Percentiles rank a stretch among this genome's conserved stretches.
Evolutionary conservation across 169 alveolate species (phyloP).

Genomic region (Plasmodium gaboni): DNA sequence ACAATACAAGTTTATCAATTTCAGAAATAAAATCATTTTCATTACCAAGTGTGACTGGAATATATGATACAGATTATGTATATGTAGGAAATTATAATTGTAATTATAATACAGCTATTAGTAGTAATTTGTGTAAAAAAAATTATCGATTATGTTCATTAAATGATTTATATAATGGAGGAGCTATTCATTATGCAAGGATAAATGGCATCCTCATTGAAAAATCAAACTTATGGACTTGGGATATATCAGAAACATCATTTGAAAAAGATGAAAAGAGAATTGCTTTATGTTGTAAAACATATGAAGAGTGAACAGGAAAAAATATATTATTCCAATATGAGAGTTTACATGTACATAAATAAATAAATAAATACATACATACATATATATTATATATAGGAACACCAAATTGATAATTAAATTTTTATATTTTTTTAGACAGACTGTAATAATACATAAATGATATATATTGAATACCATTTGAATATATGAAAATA

Average conservation of each 20-base stretch:
- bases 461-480: neutral
- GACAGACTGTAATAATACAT: neutral
- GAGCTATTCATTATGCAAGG: conserved; percentile 85
- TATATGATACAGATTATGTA: conserved; percentile 40
- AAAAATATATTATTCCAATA: no score
- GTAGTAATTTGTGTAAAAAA: conserved; percentile 78
- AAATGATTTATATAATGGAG: conserved; percentile 81
- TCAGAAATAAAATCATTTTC: conserved; percentile 62
- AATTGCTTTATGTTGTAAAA: conserved; percentile 58
- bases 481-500: no score
- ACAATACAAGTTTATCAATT: conserved; percentile 10
- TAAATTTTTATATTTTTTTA: conserved; percentile 1
- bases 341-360: no score
- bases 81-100: conserved; percentile 80
- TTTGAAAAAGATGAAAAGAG: conserved; percentile 38
- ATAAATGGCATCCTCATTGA: conserved; percentile 83
- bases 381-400: neutral
- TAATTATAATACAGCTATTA: conserved; percentile 73
- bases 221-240: conserved; percentile 81
- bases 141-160: conserved; percentile 81
- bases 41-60: conserved; percentile 39
- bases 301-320: neutral
- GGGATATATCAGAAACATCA: conserved; percentile 39
- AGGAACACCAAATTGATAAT: neutral
- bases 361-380: neutral